Evolutionary conservation across 179 eudicot species (phyloP).

Genomic region (Silene noctiflora): DNA sequence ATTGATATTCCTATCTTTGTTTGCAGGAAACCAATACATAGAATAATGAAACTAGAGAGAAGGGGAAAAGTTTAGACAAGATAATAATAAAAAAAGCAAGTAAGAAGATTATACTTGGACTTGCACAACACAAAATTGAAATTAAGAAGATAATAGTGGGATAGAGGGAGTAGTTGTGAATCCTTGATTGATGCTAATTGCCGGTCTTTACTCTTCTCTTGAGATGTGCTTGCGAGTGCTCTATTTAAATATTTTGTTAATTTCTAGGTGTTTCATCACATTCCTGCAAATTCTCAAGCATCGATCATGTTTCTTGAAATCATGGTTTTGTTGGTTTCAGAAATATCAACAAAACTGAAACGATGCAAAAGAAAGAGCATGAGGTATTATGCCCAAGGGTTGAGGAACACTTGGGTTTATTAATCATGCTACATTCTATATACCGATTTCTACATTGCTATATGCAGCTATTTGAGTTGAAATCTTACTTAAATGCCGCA

Average conservation of each 20-base stretch:
- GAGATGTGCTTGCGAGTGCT: background rate
- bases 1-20: too few species aligned
- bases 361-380: conserved; percentile 57
- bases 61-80: too few species aligned
- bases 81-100: too few species aligned
- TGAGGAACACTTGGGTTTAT: conserved; percentile 50
- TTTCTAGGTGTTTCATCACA: background rate
- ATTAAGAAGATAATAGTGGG: too few species aligned
- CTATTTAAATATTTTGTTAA: background rate
- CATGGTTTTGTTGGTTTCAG: conserved; percentile 20
- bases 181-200: too few species aligned
- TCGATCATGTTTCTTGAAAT: background rate
- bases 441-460: background rate
- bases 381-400: conserved; percentile 53
- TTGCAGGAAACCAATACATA: too few species aligned
- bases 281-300: conserved; percentile 16
- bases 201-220: background rate
- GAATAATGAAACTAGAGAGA: too few species aligned
- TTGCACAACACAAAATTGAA: too few species aligned
- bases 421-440: conserved; percentile 43
- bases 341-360: conserved; percentile 19
- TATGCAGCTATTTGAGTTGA: conserved; percentile 24
- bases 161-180: too few species aligned
- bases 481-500: background rate
- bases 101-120: too few species aligned